Percentiles rank a stretch among this genome's conserved stretches.
Evolutionary conservation across 805 yeast genomes (phyloP).

Genomic region (Wickerhamomyces tratensis): DNA sequence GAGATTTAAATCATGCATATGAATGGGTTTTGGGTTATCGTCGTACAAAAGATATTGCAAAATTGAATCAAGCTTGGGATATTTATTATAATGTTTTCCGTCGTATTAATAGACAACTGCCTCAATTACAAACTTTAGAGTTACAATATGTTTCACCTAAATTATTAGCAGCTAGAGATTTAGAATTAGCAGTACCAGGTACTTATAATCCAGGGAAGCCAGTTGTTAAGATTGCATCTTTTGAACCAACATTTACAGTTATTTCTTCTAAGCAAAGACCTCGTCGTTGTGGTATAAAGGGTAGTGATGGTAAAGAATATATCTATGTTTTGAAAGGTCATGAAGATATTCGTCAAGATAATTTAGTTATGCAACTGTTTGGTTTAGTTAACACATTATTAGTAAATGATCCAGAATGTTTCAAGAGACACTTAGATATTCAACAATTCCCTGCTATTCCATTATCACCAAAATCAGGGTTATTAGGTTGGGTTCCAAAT

Average conservation of each 20-base stretch:
- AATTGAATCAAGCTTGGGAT: slow-evolving; percentile 96
- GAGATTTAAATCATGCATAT: slow-evolving; percentile 85
- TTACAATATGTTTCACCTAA: slow-evolving; percentile 92
- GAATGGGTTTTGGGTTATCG: slow-evolving; percentile 88
- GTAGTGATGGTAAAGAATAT: slow-evolving; percentile 89
- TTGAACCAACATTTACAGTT: slow-evolving; percentile 78
- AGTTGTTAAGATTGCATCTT: slow-evolving; percentile 57
- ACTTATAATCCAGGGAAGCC: slow-evolving; percentile 83
- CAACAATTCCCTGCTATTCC: slow-evolving; percentile 93
- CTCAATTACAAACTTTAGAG: slow-evolving; percentile 78
- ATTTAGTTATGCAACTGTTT: slow-evolving; percentile 94
- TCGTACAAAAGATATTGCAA: slow-evolving; percentile 76
- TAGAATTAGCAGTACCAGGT: slow-evolving; percentile 90
- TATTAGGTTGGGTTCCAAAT: slow-evolving; percentile 95
- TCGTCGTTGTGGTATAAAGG: slow-evolving; percentile 66
- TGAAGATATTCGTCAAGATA: slow-evolving; percentile 96
- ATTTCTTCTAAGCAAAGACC: slow-evolving; percentile 96
- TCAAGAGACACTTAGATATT: slow-evolving; percentile 89
- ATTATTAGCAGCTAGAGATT: slow-evolving; percentile 62
- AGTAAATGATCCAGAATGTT: slow-evolving; percentile 88
- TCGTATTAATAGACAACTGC: slow-evolving; percentile 79
- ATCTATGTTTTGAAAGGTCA: slow-evolving; percentile 84
- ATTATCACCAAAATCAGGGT: slow-evolving; percentile 91
- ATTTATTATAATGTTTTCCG: slow-evolving; percentile 90
- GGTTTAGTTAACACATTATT: slow-evolving; percentile 89